These are phyloP conservation scores for Hymenoscyphus occultus DNA, from an alignment of 2,329 filamentous ascomycete species.

Conservation along the genomic window DNA sequence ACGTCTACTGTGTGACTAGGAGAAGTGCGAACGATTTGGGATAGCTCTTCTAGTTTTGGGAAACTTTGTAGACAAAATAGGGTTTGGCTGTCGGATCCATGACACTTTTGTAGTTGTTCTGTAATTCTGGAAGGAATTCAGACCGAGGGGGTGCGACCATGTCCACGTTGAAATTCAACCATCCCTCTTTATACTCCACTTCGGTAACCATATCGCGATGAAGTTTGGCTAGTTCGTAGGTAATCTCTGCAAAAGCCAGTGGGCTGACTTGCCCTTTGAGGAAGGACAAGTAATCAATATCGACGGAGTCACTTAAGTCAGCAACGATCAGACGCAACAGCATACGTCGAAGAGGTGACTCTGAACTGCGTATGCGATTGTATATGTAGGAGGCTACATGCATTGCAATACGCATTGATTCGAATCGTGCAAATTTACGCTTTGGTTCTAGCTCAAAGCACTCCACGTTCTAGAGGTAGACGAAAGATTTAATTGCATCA, in stretches of 20 bases:
- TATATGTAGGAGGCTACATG: neutral
- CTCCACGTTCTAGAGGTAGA: too few species aligned
- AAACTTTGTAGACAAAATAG: too few species aligned
- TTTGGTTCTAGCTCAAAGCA: too few species aligned
- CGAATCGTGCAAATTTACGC: too few species aligned
- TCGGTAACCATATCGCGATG: neutral
- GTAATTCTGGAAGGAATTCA: too few species aligned
- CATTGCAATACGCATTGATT: neutral
- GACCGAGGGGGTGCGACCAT: too few species aligned
- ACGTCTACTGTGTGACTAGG: too few species aligned
- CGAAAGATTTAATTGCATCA: neutral
- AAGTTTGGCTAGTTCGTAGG: neutral
- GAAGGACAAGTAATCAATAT: neutral
- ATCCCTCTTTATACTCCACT: neutral
- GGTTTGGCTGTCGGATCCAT: too few species aligned
- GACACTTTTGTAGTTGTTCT: too few species aligned
- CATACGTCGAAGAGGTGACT: neutral
- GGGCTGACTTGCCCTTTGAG: neutral
- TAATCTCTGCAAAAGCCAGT: neutral
- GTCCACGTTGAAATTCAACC: neutral
- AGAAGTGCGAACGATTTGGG: too few species aligned
- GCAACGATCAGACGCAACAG: neutral
- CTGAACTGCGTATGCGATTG: neutral
- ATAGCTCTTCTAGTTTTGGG: too few species aligned
- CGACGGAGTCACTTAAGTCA: neutral